Percentiles rank a stretch among this genome's conserved stretches.
Evolutionary conservation across 371 early-diverging fungal species (phyloP).

Genomic region (Haplosporangium sp.): DNA sequence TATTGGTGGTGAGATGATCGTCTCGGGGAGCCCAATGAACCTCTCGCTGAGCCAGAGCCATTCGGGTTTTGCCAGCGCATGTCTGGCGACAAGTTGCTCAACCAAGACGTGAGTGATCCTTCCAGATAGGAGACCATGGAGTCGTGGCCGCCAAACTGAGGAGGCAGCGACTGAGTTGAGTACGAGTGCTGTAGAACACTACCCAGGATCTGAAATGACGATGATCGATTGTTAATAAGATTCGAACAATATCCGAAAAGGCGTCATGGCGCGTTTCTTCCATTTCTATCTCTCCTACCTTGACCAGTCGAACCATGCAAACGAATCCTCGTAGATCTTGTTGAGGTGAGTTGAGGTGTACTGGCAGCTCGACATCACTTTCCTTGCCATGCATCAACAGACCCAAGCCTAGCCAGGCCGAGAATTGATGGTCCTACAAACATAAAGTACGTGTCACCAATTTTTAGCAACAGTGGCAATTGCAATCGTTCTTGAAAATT

Average conservation of each 20-base stretch:
- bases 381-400: slow-evolving; percentile 54
- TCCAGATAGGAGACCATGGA: slow-evolving; percentile 53
- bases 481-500: too few relatives aligned
- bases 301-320: slow-evolving; percentile 46
- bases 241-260: too few relatives aligned
- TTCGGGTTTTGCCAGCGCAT: slow-evolving; percentile 51
- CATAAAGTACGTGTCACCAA: background rate
- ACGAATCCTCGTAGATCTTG: slow-evolving; percentile 44
- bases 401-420: slow-evolving; percentile 49
- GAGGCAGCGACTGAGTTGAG: slow-evolving; percentile 50
- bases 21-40: slow-evolving; percentile 23
- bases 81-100: slow-evolving; percentile 48
- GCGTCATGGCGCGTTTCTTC: too few relatives aligned
- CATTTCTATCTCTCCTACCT: slow-evolving; percentile 36
- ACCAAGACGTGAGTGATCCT: slow-evolving; percentile 58
- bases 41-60: slow-evolving; percentile 17
- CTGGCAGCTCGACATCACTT: slow-evolving; percentile 46
- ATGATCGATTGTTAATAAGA: too few relatives aligned
- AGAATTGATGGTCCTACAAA: slow-evolving; percentile 56
- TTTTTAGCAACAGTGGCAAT: slow-evolving; percentile 1
- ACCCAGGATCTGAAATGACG: slow-evolving; percentile 42
- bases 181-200: slow-evolving; percentile 53
- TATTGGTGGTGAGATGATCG: slow-evolving; percentile 18
- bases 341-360: slow-evolving; percentile 19
- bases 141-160: slow-evolving; percentile 55